Evolutionary conservation across 1,284 basidiomycete species (phyloP), one percentile per base, ranked within the genome.

Genomic region (Malassezia japonica): DNA sequence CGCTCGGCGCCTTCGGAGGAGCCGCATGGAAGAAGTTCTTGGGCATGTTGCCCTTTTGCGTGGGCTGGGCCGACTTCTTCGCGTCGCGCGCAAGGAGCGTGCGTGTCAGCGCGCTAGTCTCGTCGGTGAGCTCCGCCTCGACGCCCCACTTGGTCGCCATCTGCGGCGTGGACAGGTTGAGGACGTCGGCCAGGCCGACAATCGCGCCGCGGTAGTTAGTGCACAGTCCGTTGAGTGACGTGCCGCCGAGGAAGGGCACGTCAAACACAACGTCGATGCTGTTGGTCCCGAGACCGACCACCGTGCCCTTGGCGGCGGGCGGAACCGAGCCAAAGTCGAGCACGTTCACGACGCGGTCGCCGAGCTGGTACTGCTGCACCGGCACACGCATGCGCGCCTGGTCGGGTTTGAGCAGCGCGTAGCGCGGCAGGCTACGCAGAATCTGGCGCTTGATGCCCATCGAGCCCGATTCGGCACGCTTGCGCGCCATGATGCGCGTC

Each of bases 251-350:
- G 77, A 96, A 98, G 0, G 89, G 80, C 18, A 85, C 82, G 73
- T 98, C 94, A 84, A 94, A 98, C 0, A 94, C 81, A n/a, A 98
- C 84, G 72, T 98, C 94, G 78, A 98, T 85, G 9, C 84, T 82
- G 48, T 54, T 55, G 66, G 84, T 86, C 10, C 82, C 77, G 64
- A 98, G 76, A 4, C 91, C 89, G 46, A 98, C 81, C 15, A 96
- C 89, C 8, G 92, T 87, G 34, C 94, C 94, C 73, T 92, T 92
- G 48, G 85, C 85, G 2, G 84, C 83, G 9, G 96, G 78, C 0
- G 91, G 90, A 0, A 98, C 89, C 21, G 84, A 83, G n/a, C 92
- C 92, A 13, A 77, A 75, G 72, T 98, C 92, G 61, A 87, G 84
- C 1, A 95, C 89, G 84, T 92, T 92, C 24, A 86, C 85, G 32